Percentiles rank a stretch among this genome's conserved stretches.
Evolutionary conservation across 225 moss, liverwort and hornwort species (phyloP).

Genomic region (Pseudoscleropodium purum): DNA sequence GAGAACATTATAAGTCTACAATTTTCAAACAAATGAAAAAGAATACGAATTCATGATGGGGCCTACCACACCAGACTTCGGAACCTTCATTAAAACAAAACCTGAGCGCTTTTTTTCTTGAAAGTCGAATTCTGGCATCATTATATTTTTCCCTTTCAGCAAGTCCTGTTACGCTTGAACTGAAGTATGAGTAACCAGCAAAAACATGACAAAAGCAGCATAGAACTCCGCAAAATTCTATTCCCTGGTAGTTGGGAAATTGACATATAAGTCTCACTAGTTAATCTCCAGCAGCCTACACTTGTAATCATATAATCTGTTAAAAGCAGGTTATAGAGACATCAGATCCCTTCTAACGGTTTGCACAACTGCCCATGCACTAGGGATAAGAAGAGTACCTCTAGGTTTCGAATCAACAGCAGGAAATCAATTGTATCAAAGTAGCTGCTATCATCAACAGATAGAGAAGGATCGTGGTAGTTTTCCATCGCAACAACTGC

Average conservation of each 20-base stretch:
- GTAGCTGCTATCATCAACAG: slow-evolving; percentile 66
- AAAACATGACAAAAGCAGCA: not conserved
- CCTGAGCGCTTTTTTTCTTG: slow-evolving; percentile 67
- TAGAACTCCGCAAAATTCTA: not conserved
- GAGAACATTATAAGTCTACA: not conserved
- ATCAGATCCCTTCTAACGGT: not conserved
- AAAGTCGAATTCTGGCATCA: slow-evolving; percentile 68
- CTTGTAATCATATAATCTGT: not conserved
- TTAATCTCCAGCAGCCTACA: not conserved
- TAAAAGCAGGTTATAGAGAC: not conserved
- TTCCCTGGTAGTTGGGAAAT: not conserved
- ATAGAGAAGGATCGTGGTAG: slow-evolving; percentile 60
- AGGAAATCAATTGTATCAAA: slow-evolving; percentile 63
- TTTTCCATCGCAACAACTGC: slow-evolving; percentile 69
- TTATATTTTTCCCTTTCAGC: slow-evolving; percentile 55
- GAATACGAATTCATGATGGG: not conserved
- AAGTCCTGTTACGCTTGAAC: slow-evolving; percentile 46
- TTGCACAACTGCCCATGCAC: not conserved
- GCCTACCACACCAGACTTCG: slow-evolving; percentile 78
- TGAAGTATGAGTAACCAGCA: slow-evolving; percentile 12
- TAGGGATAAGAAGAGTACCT: slow-evolving; percentile 30
- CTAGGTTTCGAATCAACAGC: slow-evolving; percentile 55
- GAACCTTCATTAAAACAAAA: slow-evolving; percentile 50
- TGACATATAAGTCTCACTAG: not conserved
- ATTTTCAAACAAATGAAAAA: not conserved